A percentile compares a stretch with the other conserved stretches of the same genome.
Evolutionary conservation across 805 yeast genomes (phyloP).

Genomic region (Ascoidea asiatica): DNA sequence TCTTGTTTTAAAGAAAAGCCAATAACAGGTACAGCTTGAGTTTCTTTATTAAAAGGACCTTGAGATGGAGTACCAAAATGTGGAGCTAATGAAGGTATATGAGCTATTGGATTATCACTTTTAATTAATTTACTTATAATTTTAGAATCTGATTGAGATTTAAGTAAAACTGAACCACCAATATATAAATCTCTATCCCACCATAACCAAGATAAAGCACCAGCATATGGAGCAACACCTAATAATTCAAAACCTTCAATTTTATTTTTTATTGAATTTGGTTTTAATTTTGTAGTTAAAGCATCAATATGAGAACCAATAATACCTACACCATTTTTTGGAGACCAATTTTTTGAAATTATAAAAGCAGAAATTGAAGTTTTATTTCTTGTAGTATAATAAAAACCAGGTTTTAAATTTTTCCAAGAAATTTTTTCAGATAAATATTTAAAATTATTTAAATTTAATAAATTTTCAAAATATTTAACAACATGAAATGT

Average conservation of each 20-base stretch:
- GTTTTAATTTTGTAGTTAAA: conserved; percentile 56
- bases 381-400: conserved; percentile 57
- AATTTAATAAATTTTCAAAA: conserved; percentile 33
- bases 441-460: conserved; percentile 50
- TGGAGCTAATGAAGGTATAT: conserved; percentile 75
- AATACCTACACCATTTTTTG: conserved; percentile 52
- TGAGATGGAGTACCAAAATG: conserved; percentile 65
- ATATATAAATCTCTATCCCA: conserved; percentile 80
- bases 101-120: conserved; percentile 58
- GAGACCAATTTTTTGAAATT: conserved; percentile 53
- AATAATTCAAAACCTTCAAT: conserved; percentile 66
- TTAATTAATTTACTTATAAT: conserved; percentile 33
- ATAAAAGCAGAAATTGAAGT: conserved; percentile 57
- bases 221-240: conserved; percentile 80
- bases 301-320: conserved; percentile 73
- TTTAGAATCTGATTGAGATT: conserved; percentile 18
- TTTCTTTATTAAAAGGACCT: conserved; percentile 67
- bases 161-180: conserved; percentile 63
- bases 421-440: conserved; percentile 51
- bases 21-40: conserved; percentile 65
- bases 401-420: conserved; percentile 35
- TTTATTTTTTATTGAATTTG: conserved; percentile 43
- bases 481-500: conserved; percentile 55
- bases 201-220: conserved; percentile 53
- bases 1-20: conserved; percentile 32